phyloP scores from a whole-genome alignment of 495 filamentous ascomycete species.

The Poronia punctata region DNA sequence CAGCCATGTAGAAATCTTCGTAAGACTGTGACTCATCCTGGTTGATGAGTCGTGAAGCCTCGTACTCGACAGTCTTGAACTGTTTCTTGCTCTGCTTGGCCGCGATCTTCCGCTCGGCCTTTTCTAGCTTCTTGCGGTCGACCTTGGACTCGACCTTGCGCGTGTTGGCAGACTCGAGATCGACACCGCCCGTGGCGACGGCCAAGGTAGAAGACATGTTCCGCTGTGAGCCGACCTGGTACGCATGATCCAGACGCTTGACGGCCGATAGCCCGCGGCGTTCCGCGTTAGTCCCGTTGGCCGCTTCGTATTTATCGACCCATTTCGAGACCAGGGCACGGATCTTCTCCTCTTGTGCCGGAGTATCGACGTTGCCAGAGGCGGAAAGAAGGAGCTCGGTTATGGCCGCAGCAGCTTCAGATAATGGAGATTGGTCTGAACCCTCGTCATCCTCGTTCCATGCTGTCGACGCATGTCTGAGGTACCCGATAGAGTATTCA shows the following conservation, averaged over 20 bases:
- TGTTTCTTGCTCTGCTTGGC: constrained; percentile 98
- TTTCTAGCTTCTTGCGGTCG: constrained; percentile 98
- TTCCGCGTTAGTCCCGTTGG: constrained; percentile 56
- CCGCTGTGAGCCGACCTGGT: constrained; percentile 87
- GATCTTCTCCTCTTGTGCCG: constrained; percentile 67
- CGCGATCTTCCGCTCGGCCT: constrained; percentile 94
- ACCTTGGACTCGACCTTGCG: constrained; percentile 96
- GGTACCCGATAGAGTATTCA: constrained; percentile 89
- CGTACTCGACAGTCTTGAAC: constrained; percentile 97
- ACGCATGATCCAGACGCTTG: constrained; percentile 84
- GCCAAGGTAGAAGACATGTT: constrained; percentile 95
- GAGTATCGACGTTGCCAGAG: constrained; percentile 63
- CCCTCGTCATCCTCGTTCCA: constrained; percentile 71
- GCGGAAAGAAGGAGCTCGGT: constrained; percentile 84
- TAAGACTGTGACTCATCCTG: constrained; percentile 84
- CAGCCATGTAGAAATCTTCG: constrained; percentile 99
- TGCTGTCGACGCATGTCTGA: constrained; percentile 82
- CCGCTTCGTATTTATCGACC: constrained; percentile 69
- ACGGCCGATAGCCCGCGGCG: constrained; percentile 62
- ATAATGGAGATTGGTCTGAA: constrained; percentile 60
- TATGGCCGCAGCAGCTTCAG: constrained; percentile 77
- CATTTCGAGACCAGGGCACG: constrained; percentile 83
- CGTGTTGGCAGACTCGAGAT: constrained; percentile 85
- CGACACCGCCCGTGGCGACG: constrained; percentile 73
- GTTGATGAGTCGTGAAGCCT: constrained; percentile 84